Evolutionary conservation across 108 stramenopile species (phyloP), one percentile per base, ranked within the genome.

Genomic region (Pelagomonas calceolata): DNA sequence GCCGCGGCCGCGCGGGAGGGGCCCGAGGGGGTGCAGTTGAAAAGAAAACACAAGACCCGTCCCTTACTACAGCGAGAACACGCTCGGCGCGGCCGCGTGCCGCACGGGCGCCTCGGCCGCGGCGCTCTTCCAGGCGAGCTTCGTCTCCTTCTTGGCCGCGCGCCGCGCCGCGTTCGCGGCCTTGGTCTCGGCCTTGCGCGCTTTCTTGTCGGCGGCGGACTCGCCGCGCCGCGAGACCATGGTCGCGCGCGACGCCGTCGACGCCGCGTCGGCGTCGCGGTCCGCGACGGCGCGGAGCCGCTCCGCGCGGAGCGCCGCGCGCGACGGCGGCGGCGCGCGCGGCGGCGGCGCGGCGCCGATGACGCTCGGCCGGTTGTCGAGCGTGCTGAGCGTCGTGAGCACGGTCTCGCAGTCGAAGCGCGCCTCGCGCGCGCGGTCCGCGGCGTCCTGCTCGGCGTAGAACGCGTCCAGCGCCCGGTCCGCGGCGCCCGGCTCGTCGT

Each of bases 321-420:
- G 78, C 60, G 79, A 78, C 74, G 89, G 87, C 70, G 45, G 39
- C 68, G 78, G 84, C 65, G 73, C 78, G 34, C 72, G 43, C 26
- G 76, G 77, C 36, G 78, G 77, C 36, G 80, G 44, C n/a, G 33
- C 31, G 35, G 36, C 70, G 30, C 79, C 84, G 69, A 98, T 91
- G 4, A 90, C 82, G 14, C 82, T 85, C 0, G 95, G 95, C 78
- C 92, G 95, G 82, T 98, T 96, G 75, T 96, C 97, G 68, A 95
- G 73, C 80, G 94, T 98, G n/a, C 91, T 91, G 75, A 92, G 93
- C 45, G 96, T 98, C 31, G 93, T 91, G 36, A 98, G 78, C 45
- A 98, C 90, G 70, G 90, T 89, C 74, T 95, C 95, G 70, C 96
- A 98, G 79, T 98, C 96, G 94, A 94, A 98, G n/a, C 43, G 63